A percentile compares a stretch with the other conserved stretches of the same genome.
phyloP scores from a whole-genome alignment of 169 alveolate species.

The Theileria annulata region DNA sequence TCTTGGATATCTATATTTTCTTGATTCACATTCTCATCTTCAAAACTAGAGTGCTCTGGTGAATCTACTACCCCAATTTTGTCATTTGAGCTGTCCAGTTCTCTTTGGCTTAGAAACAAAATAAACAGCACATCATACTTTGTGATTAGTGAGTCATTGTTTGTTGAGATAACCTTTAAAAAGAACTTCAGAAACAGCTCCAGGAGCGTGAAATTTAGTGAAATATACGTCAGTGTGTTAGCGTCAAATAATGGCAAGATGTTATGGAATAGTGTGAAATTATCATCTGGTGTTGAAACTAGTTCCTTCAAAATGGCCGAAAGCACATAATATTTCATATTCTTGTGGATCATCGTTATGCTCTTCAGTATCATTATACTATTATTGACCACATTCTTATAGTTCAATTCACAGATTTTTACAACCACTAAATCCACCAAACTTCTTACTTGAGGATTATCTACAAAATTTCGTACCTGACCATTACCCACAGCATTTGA shows the following conservation, averaged over 20 bases:
- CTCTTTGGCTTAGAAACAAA: constrained; percentile 27
- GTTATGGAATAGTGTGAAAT: neutral
- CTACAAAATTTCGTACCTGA: neutral
- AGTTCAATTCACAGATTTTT: constrained; percentile 1
- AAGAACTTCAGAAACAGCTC: constrained; percentile 39
- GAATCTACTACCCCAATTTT: neutral
- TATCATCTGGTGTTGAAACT: too few relatives aligned
- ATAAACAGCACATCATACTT: constrained; percentile 47
- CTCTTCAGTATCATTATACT: neutral
- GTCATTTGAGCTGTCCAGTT: constrained; percentile 6
- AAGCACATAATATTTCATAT: constrained; percentile 3
- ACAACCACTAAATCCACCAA: neutral
- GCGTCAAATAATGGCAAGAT: neutral
- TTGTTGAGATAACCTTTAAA: constrained; percentile 31
- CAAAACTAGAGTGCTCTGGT: neutral
- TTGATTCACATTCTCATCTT: neutral
- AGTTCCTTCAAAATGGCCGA: too few relatives aligned
- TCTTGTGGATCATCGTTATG: neutral
- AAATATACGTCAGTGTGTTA: neutral
- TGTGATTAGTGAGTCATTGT: constrained; percentile 52
- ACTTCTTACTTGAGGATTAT: neutral
- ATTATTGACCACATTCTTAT: neutral
- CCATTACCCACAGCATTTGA: neutral
- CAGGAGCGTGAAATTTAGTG: constrained; percentile 12
- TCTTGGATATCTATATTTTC: too few relatives aligned